These are phyloP conservation scores for Agaricus sinodeliciosus DNA, from an alignment of 768 basidiomycete species.

Conservation along the genomic window DNA sequence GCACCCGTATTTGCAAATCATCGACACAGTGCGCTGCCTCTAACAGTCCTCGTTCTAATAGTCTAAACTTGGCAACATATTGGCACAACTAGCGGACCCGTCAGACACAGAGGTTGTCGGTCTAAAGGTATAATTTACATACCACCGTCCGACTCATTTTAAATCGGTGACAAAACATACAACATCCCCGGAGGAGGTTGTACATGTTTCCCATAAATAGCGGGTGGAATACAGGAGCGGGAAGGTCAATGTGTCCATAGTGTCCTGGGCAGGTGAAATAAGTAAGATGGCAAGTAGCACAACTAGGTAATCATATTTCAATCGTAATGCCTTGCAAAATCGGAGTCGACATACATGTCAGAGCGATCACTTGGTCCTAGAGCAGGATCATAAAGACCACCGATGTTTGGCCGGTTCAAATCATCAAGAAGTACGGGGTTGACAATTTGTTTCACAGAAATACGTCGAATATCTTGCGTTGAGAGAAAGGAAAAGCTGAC, in stretches of 20 bases:
- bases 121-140: constrained; percentile 12
- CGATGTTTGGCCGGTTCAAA: constrained; percentile 83
- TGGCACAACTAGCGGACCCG: constrained; percentile 54
- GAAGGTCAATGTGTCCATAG: constrained; percentile 96
- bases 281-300: constrained; percentile 86
- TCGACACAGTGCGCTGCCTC: constrained; percentile 76
- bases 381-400: constrained; percentile 92
- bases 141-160: constrained; percentile 74
- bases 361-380: constrained; percentile 85
- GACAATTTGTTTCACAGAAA: constrained; percentile 96
- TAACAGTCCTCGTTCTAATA: constrained; percentile 86
- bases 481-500: constrained; percentile 92
- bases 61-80: constrained; percentile 78
- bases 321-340: constrained; percentile 1
- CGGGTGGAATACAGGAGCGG: constrained; percentile 93
- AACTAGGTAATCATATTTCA: constrained; percentile 42
- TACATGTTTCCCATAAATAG: constrained; percentile 92
- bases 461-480: constrained; percentile 79
- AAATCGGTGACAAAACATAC: constrained; percentile 93
- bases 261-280: constrained; percentile 97
- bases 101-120: constrained; percentile 4
- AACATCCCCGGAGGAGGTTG: constrained; percentile 78
- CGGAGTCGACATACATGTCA: constrained; percentile 68
- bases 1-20: constrained; percentile 45
- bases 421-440: constrained; percentile 93